Evolutionary conservation across 2,329 filamentous ascomycete species (phyloP).

Genomic region (Colletotrichum kahawae): DNA sequence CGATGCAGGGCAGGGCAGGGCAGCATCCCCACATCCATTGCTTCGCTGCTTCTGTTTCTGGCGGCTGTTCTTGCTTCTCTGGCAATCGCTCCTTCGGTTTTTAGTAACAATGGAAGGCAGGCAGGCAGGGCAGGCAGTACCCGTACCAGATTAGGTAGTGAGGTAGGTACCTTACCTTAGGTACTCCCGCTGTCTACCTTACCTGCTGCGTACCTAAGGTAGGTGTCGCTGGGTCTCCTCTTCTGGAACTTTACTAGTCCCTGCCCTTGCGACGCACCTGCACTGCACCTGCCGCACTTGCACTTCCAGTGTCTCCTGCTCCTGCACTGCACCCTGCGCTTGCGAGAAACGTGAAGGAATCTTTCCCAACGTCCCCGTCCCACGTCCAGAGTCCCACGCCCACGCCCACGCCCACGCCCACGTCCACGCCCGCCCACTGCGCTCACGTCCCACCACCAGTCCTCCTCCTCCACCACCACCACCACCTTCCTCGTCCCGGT

Average conservation of each 20-base stretch:
- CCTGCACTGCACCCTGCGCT: not conserved
- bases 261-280: not conserved
- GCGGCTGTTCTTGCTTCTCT: not conserved
- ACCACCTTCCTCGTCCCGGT: slow-evolving; percentile 2
- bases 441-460: slow-evolving; percentile 3
- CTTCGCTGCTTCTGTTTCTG: not conserved
- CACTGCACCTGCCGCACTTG: not conserved
- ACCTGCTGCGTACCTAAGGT: not conserved
- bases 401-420: not conserved
- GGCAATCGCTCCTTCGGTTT: not conserved
- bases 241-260: slow-evolving; percentile 4
- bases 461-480: not conserved
- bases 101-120: not conserved
- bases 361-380: slow-evolving; percentile 4
- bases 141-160: not conserved
- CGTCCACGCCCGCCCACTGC: not conserved
- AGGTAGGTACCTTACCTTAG: not conserved
- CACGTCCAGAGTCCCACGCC: not conserved
- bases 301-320: not conserved
- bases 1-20: not conserved
- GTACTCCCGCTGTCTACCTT: not conserved
- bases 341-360: not conserved
- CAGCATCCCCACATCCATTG: not conserved
- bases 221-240: not conserved
- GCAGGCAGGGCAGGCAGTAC: not conserved